Base-by-base conservation (phyloP, 352 stramenopile genomes). In the Pelagophyceae sp. region DNA sequence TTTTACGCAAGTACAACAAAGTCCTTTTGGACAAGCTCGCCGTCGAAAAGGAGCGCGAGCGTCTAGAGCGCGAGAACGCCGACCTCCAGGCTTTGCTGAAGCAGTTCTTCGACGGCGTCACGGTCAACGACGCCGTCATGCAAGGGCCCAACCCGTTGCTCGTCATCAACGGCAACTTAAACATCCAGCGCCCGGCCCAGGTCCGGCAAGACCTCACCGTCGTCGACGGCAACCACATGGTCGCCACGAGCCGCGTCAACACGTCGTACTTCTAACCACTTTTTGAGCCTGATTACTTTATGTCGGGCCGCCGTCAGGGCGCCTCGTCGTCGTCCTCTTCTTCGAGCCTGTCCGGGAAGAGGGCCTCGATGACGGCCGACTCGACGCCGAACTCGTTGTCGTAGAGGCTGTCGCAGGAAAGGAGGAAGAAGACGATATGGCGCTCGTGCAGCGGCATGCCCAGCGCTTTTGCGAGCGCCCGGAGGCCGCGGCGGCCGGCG, bases 1-100 rank as follows among this genome's bases (percentile, higher is more conserved):
- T 98, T 97, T 83, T 96, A 92, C 88, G 93, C 80, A 92, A 93
- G 20, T 96, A 94, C 85, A 98, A 98, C 86, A 96, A 96, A 80
- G 92, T 93, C 20, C 79, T 95, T 69, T 84, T 98, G 0, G 92
- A 97, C 79, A 91, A 95, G 54, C 72, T 97, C 38, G 90, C 89
- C 27, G 89, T 97, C 35, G 84, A 94, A 79, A 90, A 87, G 17
- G 92, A 95, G 79, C 91, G 93, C 65, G 86, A 89, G 67, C 84
- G 88, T 6, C 83, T 95, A 27, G 88, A 92, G 64, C 83, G 83
- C 45, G 92, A 96, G 80, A 96, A 98, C 83, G 80, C 85, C 25
- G 87, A 96, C 76, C 84, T 98, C 5, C 89, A 96, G 82, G 86
- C 85, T 25, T 91, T 96, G 51, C 79, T 96, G 27, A 91, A 94